A percentile compares a stretch with the other conserved stretches of the same genome.
These are phyloP conservation scores for Sarcodon sp. DNA, from an alignment of 768 basidiomycete species.

Conservation along the genomic window DNA sequence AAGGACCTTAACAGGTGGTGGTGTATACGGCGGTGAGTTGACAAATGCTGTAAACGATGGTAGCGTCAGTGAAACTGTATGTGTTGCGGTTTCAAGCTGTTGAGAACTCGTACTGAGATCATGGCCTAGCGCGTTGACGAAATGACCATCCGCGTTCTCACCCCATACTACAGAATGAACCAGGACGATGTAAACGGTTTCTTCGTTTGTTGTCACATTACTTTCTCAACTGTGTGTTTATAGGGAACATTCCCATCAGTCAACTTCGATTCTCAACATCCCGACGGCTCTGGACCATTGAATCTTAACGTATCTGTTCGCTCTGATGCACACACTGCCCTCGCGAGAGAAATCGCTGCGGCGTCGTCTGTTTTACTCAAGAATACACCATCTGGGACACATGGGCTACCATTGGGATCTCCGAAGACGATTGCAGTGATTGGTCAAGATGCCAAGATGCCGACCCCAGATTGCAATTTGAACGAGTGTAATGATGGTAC, in stretches of 20 bases:
- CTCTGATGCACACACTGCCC: slow-evolving; percentile 9
- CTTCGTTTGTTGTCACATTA: too few species aligned
- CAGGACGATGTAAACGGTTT: background rate
- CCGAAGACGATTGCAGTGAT: slow-evolving; percentile 42
- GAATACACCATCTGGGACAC: slow-evolving; percentile 27
- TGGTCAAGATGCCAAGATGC: slow-evolving; percentile 41
- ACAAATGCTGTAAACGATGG: background rate
- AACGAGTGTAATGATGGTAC: slow-evolving; percentile 29
- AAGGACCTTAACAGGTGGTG: background rate
- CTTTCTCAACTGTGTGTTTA: background rate
- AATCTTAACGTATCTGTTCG: slow-evolving; percentile 18
- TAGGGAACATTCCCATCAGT: slow-evolving; percentile 32
- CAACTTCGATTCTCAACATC: slow-evolving; percentile 43
- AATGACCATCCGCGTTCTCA: background rate
- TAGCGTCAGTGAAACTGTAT: background rate
- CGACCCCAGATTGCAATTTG: slow-evolving; percentile 31
- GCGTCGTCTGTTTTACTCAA: slow-evolving; percentile 55
- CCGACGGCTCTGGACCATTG: slow-evolving; percentile 19
- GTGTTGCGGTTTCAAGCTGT: background rate
- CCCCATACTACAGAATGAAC: background rate
- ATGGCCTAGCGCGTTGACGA: background rate
- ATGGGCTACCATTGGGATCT: slow-evolving; percentile 27
- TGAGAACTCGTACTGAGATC: background rate
- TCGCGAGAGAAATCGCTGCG: slow-evolving; percentile 39
- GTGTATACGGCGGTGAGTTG: background rate